Evolutionary conservation across 1,139 yeast species (phyloP).

Genomic region (Kodamaea suecica): DNA sequence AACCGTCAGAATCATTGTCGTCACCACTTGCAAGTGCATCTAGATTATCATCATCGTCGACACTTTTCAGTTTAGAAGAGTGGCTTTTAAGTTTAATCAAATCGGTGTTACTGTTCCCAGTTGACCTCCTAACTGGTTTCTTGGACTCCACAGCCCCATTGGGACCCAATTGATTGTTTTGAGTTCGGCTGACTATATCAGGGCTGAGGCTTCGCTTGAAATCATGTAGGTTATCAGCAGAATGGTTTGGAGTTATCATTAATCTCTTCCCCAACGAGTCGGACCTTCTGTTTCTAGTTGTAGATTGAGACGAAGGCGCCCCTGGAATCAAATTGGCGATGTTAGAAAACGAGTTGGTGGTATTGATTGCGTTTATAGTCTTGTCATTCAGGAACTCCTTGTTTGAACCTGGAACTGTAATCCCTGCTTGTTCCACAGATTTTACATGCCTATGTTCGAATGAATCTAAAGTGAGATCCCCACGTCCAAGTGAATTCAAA

Average conservation of each 20-base stretch:
- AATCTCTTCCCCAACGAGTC: slow-evolving; percentile 11
- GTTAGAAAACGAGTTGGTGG: slow-evolving; percentile 7
- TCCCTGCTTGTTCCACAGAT: slow-evolving; percentile 10
- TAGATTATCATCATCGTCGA: slow-evolving; percentile 12
- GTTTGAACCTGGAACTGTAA: slow-evolving; percentile 9
- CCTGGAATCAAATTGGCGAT: slow-evolving; percentile 6
- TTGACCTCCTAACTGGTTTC: slow-evolving; percentile 22
- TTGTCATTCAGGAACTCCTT: background rate
- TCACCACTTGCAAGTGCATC: slow-evolving; percentile 16
- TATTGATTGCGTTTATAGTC: slow-evolving; percentile 2
- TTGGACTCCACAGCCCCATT: slow-evolving; percentile 19
- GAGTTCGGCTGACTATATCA: slow-evolving; percentile 16
- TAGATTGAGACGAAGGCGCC: slow-evolving; percentile 3
- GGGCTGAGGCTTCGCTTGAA: slow-evolving; percentile 20
- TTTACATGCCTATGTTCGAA: slow-evolving; percentile 28
- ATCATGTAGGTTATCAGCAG: slow-evolving; percentile 20
- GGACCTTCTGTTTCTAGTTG: slow-evolving; percentile 8
- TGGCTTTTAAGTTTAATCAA: slow-evolving; percentile 12
- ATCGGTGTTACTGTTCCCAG: slow-evolving; percentile 10
- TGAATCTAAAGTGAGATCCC: slow-evolving; percentile 62
- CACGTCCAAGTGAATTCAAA: slow-evolving; percentile 65
- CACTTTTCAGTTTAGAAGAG: slow-evolving; percentile 8
- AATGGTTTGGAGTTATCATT: slow-evolving; percentile 19
- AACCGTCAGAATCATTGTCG: slow-evolving; percentile 8
- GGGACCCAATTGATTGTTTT: slow-evolving; percentile 14